A percentile compares a stretch with the other conserved stretches of the same genome.
Conservation (phyloP, 352 stramenopile species). For the Pythium guiyangense region DNA sequence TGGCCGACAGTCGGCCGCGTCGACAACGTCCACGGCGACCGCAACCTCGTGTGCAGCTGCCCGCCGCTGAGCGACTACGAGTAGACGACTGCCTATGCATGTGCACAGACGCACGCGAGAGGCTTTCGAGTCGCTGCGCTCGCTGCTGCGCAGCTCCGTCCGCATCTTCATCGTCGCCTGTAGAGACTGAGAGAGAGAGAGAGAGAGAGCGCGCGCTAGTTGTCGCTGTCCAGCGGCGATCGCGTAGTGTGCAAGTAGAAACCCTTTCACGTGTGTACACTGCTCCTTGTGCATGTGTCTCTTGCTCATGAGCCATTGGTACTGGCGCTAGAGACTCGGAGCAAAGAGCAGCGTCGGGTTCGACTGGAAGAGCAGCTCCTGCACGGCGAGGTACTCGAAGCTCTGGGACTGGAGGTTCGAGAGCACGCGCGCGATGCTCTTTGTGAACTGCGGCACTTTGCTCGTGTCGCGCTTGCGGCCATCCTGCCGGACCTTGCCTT, state of each 20-base stretch:
- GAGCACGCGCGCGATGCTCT: conserved; percentile 43
- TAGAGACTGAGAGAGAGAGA: background rate
- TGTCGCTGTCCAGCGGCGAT: conserved; percentile 3
- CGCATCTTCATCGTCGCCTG: too few species aligned
- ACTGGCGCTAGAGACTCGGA: conserved; percentile 12
- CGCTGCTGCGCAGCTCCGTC: background rate
- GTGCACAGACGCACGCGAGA: background rate
- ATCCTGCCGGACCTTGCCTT: conserved; percentile 53
- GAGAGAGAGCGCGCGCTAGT: too few species aligned
- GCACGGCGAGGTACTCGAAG: conserved; percentile 68
- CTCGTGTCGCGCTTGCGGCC: conserved; percentile 38
- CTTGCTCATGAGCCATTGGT: too few species aligned
- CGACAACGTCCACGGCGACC: conserved; percentile 99
- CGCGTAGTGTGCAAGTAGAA: background rate
- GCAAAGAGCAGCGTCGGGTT: conserved; percentile 66
- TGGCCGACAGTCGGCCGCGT: conserved; percentile 97
- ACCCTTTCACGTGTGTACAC: conserved; percentile 1
- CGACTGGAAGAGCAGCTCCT: conserved; percentile 63
- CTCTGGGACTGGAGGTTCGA: conserved; percentile 58
- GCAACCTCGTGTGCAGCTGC: conserved; percentile 98
- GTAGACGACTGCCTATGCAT: conserved; percentile 24
- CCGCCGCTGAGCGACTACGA: conserved; percentile 94
- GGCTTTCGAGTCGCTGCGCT: conserved; percentile 8
- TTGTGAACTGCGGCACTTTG: conserved; percentile 49
- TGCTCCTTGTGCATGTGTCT: background rate